Evolutionary conservation across 129 eudicot genomes (phyloP).

Genomic region (Logfia minima): DNA sequence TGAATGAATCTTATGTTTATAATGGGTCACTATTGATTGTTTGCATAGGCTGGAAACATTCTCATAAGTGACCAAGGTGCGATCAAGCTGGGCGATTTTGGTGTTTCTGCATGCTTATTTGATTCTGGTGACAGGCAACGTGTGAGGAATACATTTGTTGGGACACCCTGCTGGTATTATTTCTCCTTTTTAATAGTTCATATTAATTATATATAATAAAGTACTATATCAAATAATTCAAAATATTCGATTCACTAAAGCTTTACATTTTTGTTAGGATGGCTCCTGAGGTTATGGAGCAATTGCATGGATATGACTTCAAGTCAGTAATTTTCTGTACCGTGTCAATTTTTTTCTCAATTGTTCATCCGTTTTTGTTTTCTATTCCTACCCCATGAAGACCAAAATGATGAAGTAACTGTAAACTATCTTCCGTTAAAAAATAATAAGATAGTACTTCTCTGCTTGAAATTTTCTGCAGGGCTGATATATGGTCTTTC

Average conservation of each 20-base stretch:
- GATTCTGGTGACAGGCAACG: conserved; percentile 56
- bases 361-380: neutral
- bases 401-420: conserved; percentile 14
- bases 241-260: conserved; percentile 9
- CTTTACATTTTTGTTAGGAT: conserved; percentile 56
- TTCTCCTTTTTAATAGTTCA: conserved; percentile 9
- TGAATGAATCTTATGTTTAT: conserved; percentile 11
- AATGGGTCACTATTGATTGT: conserved; percentile 7
- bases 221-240: neutral
- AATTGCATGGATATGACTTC: conserved; percentile 86
- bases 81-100: conserved; percentile 45
- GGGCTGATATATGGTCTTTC: conserved; percentile 51
- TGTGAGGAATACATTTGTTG: conserved; percentile 51
- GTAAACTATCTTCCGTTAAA: neutral
- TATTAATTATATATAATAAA: neutral
- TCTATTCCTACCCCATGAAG: neutral
- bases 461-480: conserved; percentile 29
- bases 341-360: neutral
- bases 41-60: conserved; percentile 39
- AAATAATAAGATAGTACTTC: conserved; percentile 8
- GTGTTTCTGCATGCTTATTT: conserved; percentile 54
- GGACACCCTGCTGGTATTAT: conserved; percentile 48
- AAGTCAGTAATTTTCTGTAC: conserved; percentile 54
- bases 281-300: conserved; percentile 99
- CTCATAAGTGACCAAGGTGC: conserved; percentile 39